Conservation (phyloP, 2,329 filamentous ascomycete species). For the Ceratocystis ficicola region DNA sequence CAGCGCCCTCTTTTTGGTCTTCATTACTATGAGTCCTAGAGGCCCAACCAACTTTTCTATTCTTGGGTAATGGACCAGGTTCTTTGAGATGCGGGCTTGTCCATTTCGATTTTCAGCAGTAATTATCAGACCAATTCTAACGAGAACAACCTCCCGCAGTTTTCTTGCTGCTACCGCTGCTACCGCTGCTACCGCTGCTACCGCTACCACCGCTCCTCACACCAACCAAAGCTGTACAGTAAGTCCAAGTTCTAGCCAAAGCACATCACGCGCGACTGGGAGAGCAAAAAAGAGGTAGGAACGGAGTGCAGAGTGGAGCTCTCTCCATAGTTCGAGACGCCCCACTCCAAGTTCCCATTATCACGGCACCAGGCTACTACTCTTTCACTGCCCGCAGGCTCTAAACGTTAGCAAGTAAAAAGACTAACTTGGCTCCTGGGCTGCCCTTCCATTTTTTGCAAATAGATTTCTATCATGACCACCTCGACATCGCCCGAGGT, state of each 20-base stretch:
- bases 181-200: neutral
- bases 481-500: conserved; percentile 11
- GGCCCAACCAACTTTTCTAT: neutral
- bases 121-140: conserved; percentile 13
- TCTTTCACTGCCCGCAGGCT: neutral
- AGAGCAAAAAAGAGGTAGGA: neutral
- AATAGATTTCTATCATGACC: conserved; percentile 16
- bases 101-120: conserved; percentile 5
- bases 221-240: neutral
- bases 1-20: neutral
- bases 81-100: conserved; percentile 12
- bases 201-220: no score
- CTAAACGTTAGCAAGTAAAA: neutral
- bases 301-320: conserved; percentile 9
- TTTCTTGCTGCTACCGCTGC: neutral
- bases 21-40: neutral
- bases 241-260: neutral
- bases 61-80: conserved; percentile 2
- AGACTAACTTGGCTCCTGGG: neutral
- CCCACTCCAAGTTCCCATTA: neutral
- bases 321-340: neutral
- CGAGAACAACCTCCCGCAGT: neutral
- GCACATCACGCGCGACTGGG: neutral
- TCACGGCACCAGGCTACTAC: neutral
- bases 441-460: neutral